Conservation (phyloP, 2,329 filamentous ascomycete species). For the Aspergillus pseudoviridinutans region DNA sequence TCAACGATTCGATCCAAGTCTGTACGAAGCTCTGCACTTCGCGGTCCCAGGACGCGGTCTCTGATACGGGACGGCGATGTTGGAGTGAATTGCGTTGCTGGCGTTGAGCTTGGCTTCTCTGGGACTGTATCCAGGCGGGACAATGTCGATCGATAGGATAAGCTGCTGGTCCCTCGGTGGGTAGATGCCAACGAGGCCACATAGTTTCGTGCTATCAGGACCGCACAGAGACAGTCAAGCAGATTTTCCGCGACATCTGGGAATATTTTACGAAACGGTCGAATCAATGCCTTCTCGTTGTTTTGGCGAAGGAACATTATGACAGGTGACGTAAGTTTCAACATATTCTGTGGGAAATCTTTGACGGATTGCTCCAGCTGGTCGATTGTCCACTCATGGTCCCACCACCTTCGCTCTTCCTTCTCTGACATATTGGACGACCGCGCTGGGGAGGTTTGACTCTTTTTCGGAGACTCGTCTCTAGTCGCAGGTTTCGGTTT, state of each 20-base stretch:
- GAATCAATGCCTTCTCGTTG: conserved; percentile 32
- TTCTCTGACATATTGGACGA: conserved; percentile 24
- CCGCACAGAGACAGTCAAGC: conserved; percentile 35
- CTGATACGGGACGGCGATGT: conserved; percentile 23
- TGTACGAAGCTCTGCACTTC: conserved; percentile 27
- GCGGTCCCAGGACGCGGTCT: conserved; percentile 27
- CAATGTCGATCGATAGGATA: conserved; percentile 17
- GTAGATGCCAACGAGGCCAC: conserved; percentile 27
- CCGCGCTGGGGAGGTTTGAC: conserved; percentile 12
- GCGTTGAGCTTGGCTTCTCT: conserved; percentile 29
- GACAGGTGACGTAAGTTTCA: conserved; percentile 36
- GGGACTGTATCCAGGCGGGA: conserved; percentile 28
- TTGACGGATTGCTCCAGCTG: conserved; percentile 36
- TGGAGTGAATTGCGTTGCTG: conserved; percentile 29
- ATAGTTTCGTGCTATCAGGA: conserved; percentile 36
- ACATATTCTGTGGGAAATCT: conserved; percentile 32
- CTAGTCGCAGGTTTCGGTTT: conserved; percentile 19
- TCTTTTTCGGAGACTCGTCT: conserved; percentile 12
- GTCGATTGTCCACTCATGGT: conserved; percentile 39
- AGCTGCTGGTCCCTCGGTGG: conserved; percentile 20
- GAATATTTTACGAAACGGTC: conserved; percentile 36
- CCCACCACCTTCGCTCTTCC: conserved; percentile 31
- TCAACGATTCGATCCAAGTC: conserved; percentile 35
- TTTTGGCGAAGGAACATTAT: conserved; percentile 37
- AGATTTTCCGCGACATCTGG: conserved; percentile 29